Evolutionary conservation across 2,329 filamentous ascomycete genomes (phyloP).

Genomic region (Mycosphaerella sp.): DNA sequence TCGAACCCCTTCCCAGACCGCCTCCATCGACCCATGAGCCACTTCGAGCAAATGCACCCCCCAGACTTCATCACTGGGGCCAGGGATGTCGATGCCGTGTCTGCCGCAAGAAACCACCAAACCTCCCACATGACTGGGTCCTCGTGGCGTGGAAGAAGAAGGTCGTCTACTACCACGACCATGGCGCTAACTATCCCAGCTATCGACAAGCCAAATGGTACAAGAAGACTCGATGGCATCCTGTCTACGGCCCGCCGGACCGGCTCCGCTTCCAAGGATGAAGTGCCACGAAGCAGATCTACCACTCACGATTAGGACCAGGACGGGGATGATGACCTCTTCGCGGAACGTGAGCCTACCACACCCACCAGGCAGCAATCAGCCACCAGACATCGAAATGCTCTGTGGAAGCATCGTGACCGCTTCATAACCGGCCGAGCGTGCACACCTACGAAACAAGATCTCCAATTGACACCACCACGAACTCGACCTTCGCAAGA

Average conservation of each 20-base stretch:
- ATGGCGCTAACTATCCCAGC: slow-evolving; percentile 1
- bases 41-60: slow-evolving; percentile 3
- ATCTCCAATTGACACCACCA: background rate
- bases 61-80: slow-evolving; percentile 1
- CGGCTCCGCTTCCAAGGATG: background rate
- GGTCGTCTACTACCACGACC: slow-evolving; percentile 3
- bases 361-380: slow-evolving; percentile 5
- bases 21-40: background rate
- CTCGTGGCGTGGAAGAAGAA: slow-evolving; percentile 5
- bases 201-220: slow-evolving; percentile 6
- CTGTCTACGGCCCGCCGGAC: slow-evolving; percentile 1
- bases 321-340: background rate
- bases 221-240: slow-evolving; percentile 5
- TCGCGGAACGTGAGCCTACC: background rate
- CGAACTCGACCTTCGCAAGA: background rate
- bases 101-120: slow-evolving; percentile 1
- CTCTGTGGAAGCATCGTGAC: slow-evolving; percentile 40
- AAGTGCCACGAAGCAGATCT: background rate
- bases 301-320: background rate
- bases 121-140: slow-evolving; percentile 1
- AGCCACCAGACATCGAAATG: slow-evolving; percentile 20
- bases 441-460: slow-evolving; percentile 27
- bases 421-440: slow-evolving; percentile 49
- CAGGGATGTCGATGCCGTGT: background rate
- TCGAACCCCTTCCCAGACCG: too few relatives aligned